A percentile compares a stretch with the other conserved stretches of the same genome.
Evolutionary conservation across 1,284 basidiomycete species (phyloP).

Genomic region (Filobasidium uniguttulatum): DNA sequence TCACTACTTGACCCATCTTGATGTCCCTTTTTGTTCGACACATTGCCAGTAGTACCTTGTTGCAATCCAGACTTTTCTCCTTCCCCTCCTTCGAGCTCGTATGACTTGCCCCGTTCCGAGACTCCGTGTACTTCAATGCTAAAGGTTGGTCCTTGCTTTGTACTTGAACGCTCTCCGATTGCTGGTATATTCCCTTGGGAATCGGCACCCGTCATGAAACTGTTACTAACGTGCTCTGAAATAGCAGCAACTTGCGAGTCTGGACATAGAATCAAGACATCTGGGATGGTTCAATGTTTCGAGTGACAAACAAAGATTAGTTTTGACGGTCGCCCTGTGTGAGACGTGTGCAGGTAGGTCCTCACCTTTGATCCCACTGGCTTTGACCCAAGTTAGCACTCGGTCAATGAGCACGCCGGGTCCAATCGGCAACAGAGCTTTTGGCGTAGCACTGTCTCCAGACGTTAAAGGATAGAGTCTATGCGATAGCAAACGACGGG

Average conservation of each 20-base stretch:
- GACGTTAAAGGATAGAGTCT: conserved; percentile 36
- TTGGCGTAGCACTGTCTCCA: conserved; percentile 38
- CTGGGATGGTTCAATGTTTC: conserved; percentile 2
- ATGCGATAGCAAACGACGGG: neutral
- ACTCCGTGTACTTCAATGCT: conserved; percentile 9
- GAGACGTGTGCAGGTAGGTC: conserved; percentile 7
- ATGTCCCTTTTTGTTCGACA: neutral
- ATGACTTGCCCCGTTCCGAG: neutral
- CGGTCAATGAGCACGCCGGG: conserved; percentile 80
- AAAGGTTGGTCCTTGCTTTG: conserved; percentile 20
- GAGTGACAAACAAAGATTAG: neutral
- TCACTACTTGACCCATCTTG: too few species aligned
- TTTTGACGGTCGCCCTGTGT: neutral
- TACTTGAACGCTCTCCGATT: neutral
- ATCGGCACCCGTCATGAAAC: neutral
- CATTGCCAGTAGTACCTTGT: neutral
- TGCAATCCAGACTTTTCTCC: neutral
- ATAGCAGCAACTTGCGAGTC: conserved; percentile 57
- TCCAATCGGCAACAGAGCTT: conserved; percentile 71
- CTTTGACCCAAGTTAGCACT: conserved; percentile 69
- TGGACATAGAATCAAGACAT: conserved; percentile 10
- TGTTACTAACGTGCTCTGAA: conserved; percentile 53
- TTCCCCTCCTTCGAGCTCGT: neutral
- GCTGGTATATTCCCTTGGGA: neutral
- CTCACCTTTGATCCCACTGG: conserved; percentile 67